Percentiles rank a stretch among this genome's conserved stretches.
These are phyloP conservation scores for Oryza longistaminata DNA, from an alignment of 176 grass and related monocot genomes.

Conservation along the genomic window DNA sequence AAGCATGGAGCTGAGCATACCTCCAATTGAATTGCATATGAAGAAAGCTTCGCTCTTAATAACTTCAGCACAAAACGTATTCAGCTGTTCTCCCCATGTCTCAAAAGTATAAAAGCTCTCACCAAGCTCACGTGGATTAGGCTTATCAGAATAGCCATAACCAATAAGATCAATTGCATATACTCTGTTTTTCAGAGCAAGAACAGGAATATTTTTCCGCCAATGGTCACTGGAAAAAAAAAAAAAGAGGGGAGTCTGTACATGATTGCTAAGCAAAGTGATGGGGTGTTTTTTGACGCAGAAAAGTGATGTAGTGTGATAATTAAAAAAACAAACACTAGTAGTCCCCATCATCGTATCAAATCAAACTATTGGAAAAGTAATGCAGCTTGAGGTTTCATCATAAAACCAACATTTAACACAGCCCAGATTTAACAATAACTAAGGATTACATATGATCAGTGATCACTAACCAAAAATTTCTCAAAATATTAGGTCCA, in stretches of 20 bases:
- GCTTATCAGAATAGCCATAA: slow-evolving; percentile 95
- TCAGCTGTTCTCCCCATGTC: slow-evolving; percentile 93
- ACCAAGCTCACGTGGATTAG: slow-evolving; percentile 59
- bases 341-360: not conserved
- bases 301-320: not conserved
- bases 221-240: slow-evolving; percentile 79
- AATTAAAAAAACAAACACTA: not conserved
- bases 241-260: not conserved
- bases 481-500: not conserved
- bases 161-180: slow-evolving; percentile 94
- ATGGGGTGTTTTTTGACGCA: not conserved
- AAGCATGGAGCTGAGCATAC: slow-evolving; percentile 42
- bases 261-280: not conserved
- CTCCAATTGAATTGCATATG: slow-evolving; percentile 99
- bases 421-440: not conserved
- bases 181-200: slow-evolving; percentile 64
- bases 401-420: not conserved
- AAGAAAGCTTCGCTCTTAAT: slow-evolving; percentile 81
- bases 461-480: not conserved
- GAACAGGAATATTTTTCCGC: slow-evolving; percentile 78
- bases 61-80: slow-evolving; percentile 78
- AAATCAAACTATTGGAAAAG: not conserved
- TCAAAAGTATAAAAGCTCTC: slow-evolving; percentile 90
- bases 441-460: not conserved
- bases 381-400: not conserved